phyloP scores from a whole-genome alignment of 176 grass and related monocot species.

The sorghum (Sorghum bicolor) region DNA sequence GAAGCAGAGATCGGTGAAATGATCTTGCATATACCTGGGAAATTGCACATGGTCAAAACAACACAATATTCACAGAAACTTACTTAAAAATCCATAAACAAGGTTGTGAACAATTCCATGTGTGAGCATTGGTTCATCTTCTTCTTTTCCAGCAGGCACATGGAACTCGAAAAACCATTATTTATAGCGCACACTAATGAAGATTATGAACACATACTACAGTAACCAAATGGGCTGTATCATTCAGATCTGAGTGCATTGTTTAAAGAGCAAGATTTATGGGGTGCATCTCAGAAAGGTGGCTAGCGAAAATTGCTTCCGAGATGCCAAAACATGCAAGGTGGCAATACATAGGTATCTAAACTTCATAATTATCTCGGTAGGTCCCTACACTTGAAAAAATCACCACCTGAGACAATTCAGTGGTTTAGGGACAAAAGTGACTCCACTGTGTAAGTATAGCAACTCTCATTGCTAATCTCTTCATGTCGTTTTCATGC shows the following conservation, averaged over 20 bases:
- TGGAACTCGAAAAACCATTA: constrained; percentile 2
- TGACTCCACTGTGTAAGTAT: neutral
- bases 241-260: neutral
- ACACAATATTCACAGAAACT: constrained; percentile 1
- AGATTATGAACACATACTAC: constrained; percentile 7
- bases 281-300: neutral
- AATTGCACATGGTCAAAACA: neutral
- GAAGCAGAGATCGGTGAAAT: constrained; percentile 74
- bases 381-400: neutral
- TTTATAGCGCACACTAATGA: neutral
- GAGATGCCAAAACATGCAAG: constrained; percentile 2
- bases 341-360: neutral
- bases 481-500: constrained; percentile 11
- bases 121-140: neutral
- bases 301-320: neutral
- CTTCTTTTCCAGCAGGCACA: constrained; percentile 1
- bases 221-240: neutral
- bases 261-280: neutral
- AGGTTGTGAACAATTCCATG: neutral
- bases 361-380: constrained; percentile 14
- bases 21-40: constrained; percentile 95
- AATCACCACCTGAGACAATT: constrained; percentile 10
- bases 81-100: constrained; percentile 1
- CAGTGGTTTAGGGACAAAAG: neutral
- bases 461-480: neutral